Evolutionary conservation across 23 red algal genomes (phyloP).

Genomic region (Gracilariopsis chorda): DNA sequence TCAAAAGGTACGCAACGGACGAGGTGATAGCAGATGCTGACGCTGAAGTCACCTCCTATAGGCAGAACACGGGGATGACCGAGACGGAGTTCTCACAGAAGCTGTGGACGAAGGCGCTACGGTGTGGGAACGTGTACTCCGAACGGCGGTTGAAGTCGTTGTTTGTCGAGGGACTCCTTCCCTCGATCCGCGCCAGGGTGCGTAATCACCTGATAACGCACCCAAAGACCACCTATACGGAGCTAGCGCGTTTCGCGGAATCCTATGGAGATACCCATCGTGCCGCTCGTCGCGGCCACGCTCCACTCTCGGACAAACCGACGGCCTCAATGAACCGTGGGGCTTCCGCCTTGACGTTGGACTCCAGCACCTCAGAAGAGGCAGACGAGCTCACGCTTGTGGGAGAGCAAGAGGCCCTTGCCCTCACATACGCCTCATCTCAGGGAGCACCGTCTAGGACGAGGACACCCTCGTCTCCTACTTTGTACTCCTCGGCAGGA

Average conservation of each 20-base stretch:
- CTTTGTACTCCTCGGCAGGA: no score
- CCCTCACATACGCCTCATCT: no score
- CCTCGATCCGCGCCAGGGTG: not conserved
- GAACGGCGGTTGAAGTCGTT: not conserved
- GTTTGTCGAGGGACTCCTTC: constrained; percentile 8
- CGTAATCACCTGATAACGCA: not conserved
- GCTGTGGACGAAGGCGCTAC: not conserved
- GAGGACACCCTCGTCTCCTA: no score
- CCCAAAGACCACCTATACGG: not conserved
- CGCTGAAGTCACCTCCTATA: not conserved
- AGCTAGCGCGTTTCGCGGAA: not conserved
- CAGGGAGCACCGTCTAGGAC: no score
- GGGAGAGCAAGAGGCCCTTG: no score
- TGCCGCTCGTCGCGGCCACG: no score
- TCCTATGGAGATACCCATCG: not conserved
- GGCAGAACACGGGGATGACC: not conserved
- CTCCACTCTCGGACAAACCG: no score
- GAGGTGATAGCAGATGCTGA: not conserved
- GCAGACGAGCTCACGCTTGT: no score
- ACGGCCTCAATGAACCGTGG: no score
- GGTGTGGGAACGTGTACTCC: not conserved
- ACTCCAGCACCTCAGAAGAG: no score
- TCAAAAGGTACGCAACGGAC: not conserved
- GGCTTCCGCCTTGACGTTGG: no score
- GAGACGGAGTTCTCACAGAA: not conserved